Percentiles rank a stretch among this genome's conserved stretches.
phyloP scores from a whole-genome alignment of 2,329 filamentous ascomycete genomes.

The Chaetomium sp. region DNA sequence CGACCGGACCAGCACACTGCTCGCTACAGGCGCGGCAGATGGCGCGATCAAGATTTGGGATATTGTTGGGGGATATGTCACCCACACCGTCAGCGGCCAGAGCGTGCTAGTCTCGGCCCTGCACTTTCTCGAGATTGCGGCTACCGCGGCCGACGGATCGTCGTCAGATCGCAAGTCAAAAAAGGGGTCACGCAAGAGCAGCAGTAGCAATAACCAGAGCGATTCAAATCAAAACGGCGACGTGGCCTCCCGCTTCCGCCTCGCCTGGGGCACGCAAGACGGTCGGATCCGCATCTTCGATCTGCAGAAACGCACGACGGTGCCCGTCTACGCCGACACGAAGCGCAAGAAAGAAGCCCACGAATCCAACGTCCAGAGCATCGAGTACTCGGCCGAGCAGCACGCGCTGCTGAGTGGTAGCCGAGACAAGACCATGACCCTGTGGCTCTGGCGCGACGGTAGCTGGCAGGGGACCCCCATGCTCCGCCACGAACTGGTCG shows the following conservation, averaged over 20 bases:
- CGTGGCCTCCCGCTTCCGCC: constrained; percentile 56
- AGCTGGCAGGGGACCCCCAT: constrained; percentile 80
- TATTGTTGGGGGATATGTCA: constrained; percentile 80
- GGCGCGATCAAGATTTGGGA: constrained; percentile 97
- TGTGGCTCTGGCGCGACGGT: constrained; percentile 88
- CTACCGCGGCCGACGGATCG: constrained; percentile 31
- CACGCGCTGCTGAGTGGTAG: constrained; percentile 75
- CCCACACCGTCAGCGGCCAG: constrained; percentile 91
- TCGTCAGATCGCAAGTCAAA: constrained; percentile 35
- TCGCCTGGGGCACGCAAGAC: constrained; percentile 90
- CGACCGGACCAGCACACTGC: constrained; percentile 78
- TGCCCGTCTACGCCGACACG: constrained; percentile 53
- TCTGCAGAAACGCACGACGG: constrained; percentile 70
- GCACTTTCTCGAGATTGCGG: constrained; percentile 76
- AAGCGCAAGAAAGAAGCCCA: constrained; percentile 60
- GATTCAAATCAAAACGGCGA: constrained; percentile 38
- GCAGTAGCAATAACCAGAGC: constrained; percentile 16
- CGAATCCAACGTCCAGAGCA: constrained; percentile 82
- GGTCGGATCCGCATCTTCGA: constrained; percentile 91
- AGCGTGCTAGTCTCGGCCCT: constrained; percentile 87
- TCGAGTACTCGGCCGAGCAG: constrained; percentile 73
- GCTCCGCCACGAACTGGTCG: constrained; percentile 80
- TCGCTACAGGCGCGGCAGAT: constrained; percentile 90
- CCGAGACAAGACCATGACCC: constrained; percentile 86
- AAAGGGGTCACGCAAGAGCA: constrained; percentile 36